Base-by-base conservation (phyloP, 1,284 basidiomycete species). In the Ustilago cynodontis region DNA sequence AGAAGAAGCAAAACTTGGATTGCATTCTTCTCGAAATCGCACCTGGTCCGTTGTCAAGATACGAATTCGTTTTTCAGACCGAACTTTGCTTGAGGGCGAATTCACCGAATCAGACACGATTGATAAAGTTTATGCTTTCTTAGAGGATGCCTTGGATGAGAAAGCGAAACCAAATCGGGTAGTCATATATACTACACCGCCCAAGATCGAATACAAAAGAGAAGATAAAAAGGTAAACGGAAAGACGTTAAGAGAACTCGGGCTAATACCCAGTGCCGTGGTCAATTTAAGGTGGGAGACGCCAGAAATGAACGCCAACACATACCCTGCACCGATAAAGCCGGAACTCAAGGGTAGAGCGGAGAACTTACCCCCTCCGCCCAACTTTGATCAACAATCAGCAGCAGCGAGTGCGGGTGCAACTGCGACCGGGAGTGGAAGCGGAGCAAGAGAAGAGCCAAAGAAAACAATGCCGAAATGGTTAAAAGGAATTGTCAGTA, bases 91-190 rank as follows among this genome's bases (percentile, higher is more conserved):
- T n/a, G 94, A 96, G 87, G 91, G 90, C 75, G 86, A 87, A 0
- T 94, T 95, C 80, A 88, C 90, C 0, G 93, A 93, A 6, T 89
- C 89, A 0, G 90, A 91, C 82, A 93, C 92, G 82, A 93, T 95
- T 65, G 89, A 89, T 57, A 88, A 90, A 2, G 89, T 95, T 2
- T 95, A 95, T 84, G 91, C 91, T 3, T 94, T 95, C 78, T 92
- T 95, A 50, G 89, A 92, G 24, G 87, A 88, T n/a, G 89, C 90
- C 24, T 87, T 95, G 47, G 88, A 90, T 41, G 92, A 93, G 56
- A 91, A 92, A 71, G 90, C 91, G 35, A 91, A 91, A 80, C 88
- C 90, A 4, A 90, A 91, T 86, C 92, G 93, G 74, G 94, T 94
- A 79, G 89, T 93, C 26, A 88, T 95, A 53, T 95, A 93, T 86